Base-by-base conservation (phyloP, 352 stramenopile species). In the Pythium myriotylum region DNA sequence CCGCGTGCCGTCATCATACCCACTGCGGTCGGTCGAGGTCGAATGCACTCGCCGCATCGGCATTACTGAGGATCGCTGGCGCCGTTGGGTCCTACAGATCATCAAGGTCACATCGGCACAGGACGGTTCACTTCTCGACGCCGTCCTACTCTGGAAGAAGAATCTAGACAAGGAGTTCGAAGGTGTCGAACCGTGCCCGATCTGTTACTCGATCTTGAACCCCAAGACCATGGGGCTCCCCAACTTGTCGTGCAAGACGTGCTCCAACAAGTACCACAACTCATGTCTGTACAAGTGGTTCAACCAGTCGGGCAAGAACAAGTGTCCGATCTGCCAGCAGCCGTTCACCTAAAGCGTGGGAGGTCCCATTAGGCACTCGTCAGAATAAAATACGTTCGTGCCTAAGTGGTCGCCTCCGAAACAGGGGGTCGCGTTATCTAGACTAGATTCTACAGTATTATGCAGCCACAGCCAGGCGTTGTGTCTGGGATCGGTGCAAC, bases 241-340 rank as follows among this genome's bases (percentile, higher is more conserved):
- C 33, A 92, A 87, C 32, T 61, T 97, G 58, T 72, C 84, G 26
- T 97, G 91, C 81, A 97, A 96, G 67, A 97, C 89, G 27, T 97
- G 91, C 79, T 77, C 71, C 54, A 97, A 96, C 81, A 95, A 93
- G 74, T 97, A 97, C 77, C 91, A 97, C 79, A 94, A 94, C 70
- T 91, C 85, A 67, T 97, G 91, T 67, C 75, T 97, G 27, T 96
- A 97, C 87, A 96, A 97, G 78, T 97, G 91, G 89, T 97, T 97
- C 73, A 95, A 94, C 73, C 92, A 96, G 62, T 96, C 86, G 56
- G 86, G 88, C 74, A 97, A 97, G 76, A 96, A 95, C 84, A 96
- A 95, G 72, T 97, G 91, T 53, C 89, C 91, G 53, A 94, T 97
- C 66, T 97, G 91, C 69, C 88, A 96, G 73, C 89, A 97, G 71